These are phyloP conservation scores for Alisma plantagoaquatica DNA, from an alignment of 106 monocot genomes.

Conservation along the genomic window DNA sequence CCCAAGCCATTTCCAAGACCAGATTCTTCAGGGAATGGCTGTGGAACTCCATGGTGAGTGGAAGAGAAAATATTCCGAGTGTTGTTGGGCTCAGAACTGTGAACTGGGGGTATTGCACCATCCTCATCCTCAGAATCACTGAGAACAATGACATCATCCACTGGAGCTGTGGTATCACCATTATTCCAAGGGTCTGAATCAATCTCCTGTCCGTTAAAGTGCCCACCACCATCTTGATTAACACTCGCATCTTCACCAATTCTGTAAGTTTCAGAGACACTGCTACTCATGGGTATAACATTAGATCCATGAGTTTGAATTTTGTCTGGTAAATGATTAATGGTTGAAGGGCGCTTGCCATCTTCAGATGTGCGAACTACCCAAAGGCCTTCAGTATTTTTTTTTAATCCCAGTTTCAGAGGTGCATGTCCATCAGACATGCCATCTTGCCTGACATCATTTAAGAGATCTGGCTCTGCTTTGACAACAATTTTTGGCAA, in stretches of 20 bases:
- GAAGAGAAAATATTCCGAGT: conserved; percentile 15
- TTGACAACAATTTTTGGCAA: conserved; percentile 20
- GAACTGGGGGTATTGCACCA: conserved; percentile 15
- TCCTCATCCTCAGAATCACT: conserved; percentile 88
- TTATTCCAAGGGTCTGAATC: conserved; percentile 34
- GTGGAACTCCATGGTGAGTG: conserved; percentile 28
- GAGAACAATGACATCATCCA: conserved; percentile 59
- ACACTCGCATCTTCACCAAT: conserved; percentile 46
- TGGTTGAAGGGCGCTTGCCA: conserved; percentile 13
- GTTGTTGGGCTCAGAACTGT: conserved; percentile 7
- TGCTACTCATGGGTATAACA: conserved; percentile 30
- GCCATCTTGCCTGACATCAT: conserved; percentile 37
- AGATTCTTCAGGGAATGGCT: conserved; percentile 27
- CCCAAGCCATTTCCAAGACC: conserved; percentile 24
- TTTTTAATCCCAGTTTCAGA: conserved; percentile 50
- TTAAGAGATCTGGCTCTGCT: conserved; percentile 17
- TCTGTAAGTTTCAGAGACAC: conserved; percentile 35
- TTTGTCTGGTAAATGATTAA: conserved; percentile 14
- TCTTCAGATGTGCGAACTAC: conserved; percentile 41
- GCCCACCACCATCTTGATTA: conserved; percentile 41
- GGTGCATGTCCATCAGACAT: conserved; percentile 42
- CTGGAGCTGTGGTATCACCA: conserved; percentile 12
- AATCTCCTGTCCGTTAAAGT: conserved; percentile 31
- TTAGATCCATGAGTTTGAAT: conserved; percentile 20
- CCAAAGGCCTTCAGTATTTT: conserved; percentile 32